phyloP scores from a whole-genome alignment of 2,329 filamentous ascomycete species.

The Penicillium paneum region DNA sequence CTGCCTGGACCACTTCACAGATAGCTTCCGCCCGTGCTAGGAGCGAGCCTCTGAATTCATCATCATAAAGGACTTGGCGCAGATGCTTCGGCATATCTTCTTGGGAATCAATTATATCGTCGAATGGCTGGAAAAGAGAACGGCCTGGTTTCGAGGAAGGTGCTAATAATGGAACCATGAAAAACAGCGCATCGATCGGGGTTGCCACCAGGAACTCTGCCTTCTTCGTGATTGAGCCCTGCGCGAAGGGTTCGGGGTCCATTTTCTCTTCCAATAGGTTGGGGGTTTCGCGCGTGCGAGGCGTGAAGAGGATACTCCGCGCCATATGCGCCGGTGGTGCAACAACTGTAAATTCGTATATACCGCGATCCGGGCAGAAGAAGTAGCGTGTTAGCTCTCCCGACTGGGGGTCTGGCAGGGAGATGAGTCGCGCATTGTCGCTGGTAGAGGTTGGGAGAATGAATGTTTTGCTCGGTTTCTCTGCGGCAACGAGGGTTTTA shows the following conservation, averaged over 20 bases:
- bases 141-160: slow-evolving; percentile 44
- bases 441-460: slow-evolving; percentile 56
- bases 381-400: slow-evolving; percentile 51
- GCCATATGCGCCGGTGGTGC: slow-evolving; percentile 49
- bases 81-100: slow-evolving; percentile 43
- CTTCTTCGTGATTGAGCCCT: slow-evolving; percentile 59
- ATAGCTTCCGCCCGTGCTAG: slow-evolving; percentile 65
- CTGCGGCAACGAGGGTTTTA: slow-evolving; percentile 22
- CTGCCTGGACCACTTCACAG: slow-evolving; percentile 79
- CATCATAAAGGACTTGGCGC: slow-evolving; percentile 40
- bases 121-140: slow-evolving; percentile 48
- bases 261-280: slow-evolving; percentile 12
- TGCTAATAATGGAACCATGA: slow-evolving; percentile 70
- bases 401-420: slow-evolving; percentile 54
- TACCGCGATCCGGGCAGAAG: slow-evolving; percentile 57
- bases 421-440: slow-evolving; percentile 53
- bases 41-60: slow-evolving; percentile 47
- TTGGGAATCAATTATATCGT: slow-evolving; percentile 49
- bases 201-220: slow-evolving; percentile 82
- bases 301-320: slow-evolving; percentile 55
- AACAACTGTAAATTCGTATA: slow-evolving; percentile 61
- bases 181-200: slow-evolving; percentile 76
- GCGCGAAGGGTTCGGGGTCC: slow-evolving; percentile 7
- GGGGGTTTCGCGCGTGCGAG: slow-evolving; percentile 16
- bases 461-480: slow-evolving; percentile 49